Percentiles rank a stretch among this genome's conserved stretches.
phyloP scores from a whole-genome alignment of 257 asterid species.

The Osmanthus fragrans region DNA sequence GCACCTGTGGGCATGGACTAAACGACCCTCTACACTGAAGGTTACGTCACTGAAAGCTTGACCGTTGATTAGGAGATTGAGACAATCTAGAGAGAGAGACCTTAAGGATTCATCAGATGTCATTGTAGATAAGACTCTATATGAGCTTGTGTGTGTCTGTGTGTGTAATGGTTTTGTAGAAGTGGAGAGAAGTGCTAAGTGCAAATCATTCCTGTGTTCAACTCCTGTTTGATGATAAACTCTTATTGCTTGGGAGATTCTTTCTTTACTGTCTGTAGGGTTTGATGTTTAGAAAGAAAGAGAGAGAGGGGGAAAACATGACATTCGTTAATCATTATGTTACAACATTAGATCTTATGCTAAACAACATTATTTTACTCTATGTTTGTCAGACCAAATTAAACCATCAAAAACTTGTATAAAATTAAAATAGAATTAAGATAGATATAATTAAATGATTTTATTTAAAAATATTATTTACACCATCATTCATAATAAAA shows the following conservation, averaged over 20 bases:
- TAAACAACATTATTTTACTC: no score
- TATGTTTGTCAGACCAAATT: no score
- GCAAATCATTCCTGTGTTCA: slow-evolving; percentile 23
- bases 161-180: slow-evolving; percentile 27
- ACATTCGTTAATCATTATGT: slow-evolving; percentile 11
- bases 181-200: background rate
- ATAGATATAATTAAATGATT: no score
- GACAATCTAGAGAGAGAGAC: slow-evolving; percentile 86
- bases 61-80: slow-evolving; percentile 92
- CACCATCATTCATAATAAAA: no score
- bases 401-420: no score
- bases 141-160: slow-evolving; percentile 19
- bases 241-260: slow-evolving; percentile 31
- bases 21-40: slow-evolving; percentile 92
- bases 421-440: no score
- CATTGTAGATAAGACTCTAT: slow-evolving; percentile 30
- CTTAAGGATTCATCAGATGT: slow-evolving; percentile 78
- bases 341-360: no score
- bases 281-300: no score
- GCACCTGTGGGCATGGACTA: slow-evolving; percentile 90
- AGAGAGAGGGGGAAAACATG: slow-evolving; percentile 20
- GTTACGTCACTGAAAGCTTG: slow-evolving; percentile 96
- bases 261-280: slow-evolving; percentile 14
- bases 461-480: no score
- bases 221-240: slow-evolving; percentile 28